Evolutionary conservation across 176 grass and related monocot genomes (phyloP).

Genomic region (Lolium perenne): DNA sequence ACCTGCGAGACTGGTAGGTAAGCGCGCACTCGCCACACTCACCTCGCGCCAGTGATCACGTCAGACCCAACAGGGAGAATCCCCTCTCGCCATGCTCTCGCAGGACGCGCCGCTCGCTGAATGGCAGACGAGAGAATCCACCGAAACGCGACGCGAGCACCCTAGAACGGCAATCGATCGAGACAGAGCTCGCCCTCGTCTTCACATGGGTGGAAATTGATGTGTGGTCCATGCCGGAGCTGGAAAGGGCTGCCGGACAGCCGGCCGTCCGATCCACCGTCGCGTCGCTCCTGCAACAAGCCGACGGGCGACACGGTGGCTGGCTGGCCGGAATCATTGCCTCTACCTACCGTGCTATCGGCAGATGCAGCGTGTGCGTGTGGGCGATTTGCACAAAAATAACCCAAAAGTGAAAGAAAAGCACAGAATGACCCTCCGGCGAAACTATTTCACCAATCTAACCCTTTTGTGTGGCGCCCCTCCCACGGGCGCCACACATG

Average conservation of each 20-base stretch:
- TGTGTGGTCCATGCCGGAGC: constrained; percentile 4
- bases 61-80: neutral
- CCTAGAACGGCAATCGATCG: neutral
- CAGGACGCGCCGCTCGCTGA: neutral
- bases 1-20: neutral
- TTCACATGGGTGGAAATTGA: neutral
- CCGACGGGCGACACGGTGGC: no score
- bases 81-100: neutral
- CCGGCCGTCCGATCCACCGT: no score
- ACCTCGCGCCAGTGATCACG: neutral
- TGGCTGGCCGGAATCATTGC: no score
- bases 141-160: neutral
- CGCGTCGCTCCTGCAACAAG: no score
- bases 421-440: no score
- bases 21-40: neutral
- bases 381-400: no score
- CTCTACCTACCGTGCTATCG: no score
- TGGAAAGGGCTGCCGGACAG: neutral
- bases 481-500: no score
- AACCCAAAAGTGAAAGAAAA: no score
- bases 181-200: neutral
- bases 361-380: no score
- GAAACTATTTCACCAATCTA: no score
- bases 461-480: no score
- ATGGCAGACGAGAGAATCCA: neutral